Percentiles rank a stretch among this genome's conserved stretches.
Evolutionary conservation across 2,329 filamentous ascomycete genomes (phyloP).

Genomic region (Pyrenophora teres): DNA sequence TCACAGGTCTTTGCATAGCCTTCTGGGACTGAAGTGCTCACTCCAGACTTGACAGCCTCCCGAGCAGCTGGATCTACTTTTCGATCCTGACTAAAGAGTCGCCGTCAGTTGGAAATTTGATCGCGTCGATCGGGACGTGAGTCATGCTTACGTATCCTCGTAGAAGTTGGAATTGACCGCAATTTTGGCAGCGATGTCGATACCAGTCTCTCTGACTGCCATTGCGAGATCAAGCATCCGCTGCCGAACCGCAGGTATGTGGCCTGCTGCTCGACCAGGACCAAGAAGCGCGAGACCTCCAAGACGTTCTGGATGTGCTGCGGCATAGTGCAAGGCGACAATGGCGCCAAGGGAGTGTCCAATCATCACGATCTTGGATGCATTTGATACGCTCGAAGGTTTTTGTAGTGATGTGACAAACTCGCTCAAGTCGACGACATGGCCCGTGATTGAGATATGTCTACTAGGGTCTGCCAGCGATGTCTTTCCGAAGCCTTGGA

Average conservation of each 20-base stretch:
- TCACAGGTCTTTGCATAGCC: conserved; percentile 16
- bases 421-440: background rate
- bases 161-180: conserved; percentile 1
- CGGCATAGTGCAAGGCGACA: background rate
- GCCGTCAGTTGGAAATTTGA: background rate
- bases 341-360: background rate
- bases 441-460: background rate
- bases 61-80: background rate
- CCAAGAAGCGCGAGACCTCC: conserved; percentile 1
- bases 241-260: conserved; percentile 8
- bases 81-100: background rate
- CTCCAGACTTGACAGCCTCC: conserved; percentile 2
- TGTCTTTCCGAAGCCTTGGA: background rate
- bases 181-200: conserved; percentile 5
- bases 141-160: background rate
- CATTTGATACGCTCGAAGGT: background rate
- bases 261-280: conserved; percentile 2
- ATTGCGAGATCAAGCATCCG: conserved; percentile 13
- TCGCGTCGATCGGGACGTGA: too few species aligned
- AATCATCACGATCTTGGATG: background rate
- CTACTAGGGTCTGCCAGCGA: background rate
- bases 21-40: conserved; percentile 6
- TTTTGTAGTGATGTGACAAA: background rate
- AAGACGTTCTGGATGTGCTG: background rate
- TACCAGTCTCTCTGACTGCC: conserved; percentile 5